Conservation (phyloP, 768 basidiomycete genomes). For the Lenzites betulinus region DNA sequence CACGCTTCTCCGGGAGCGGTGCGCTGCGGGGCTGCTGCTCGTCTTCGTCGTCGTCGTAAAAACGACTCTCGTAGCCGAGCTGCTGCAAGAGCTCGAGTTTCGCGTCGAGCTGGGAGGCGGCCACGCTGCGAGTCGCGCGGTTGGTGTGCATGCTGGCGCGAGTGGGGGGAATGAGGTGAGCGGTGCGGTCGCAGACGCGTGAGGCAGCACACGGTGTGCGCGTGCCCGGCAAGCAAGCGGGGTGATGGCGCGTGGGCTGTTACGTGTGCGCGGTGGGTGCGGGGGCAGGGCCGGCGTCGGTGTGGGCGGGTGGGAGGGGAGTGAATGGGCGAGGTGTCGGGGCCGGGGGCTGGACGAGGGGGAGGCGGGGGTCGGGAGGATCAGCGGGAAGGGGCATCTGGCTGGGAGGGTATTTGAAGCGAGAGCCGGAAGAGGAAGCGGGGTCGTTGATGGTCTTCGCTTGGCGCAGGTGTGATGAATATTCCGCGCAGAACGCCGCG, state of each 20-base stretch:
- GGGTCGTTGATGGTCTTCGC: not conserved
- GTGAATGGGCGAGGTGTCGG: not conserved
- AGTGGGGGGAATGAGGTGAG: conserved; percentile 3
- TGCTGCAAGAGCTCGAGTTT: conserved; percentile 26
- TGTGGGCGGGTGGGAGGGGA: not conserved
- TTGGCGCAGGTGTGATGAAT: conserved; percentile 15
- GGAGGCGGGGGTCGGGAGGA: conserved; percentile 6
- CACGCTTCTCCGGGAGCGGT: conserved; percentile 8
- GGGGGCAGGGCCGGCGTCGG: not conserved
- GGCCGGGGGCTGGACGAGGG: not conserved
- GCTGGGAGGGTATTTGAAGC: conserved; percentile 16
- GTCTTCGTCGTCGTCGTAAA: conserved; percentile 6
- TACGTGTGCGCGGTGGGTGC: conserved; percentile 5
- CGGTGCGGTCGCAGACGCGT: conserved; percentile 9
- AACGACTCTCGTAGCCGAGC: conserved; percentile 20
- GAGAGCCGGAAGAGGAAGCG: conserved; percentile 10
- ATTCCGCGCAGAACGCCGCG: conserved; percentile 6
- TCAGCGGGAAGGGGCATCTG: conserved; percentile 16
- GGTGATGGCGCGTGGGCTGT: conserved; percentile 5
- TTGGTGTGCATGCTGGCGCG: conserved; percentile 18
- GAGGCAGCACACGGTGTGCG: conserved; percentile 1
- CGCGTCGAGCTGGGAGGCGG: conserved; percentile 21
- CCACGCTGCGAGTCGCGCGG: conserved; percentile 6
- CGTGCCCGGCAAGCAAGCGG: conserved; percentile 16
- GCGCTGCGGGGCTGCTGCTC: conserved; percentile 15